These are phyloP conservation scores for Marasmius sp. DNA, from an alignment of 1,284 basidiomycete genomes.

Conservation along the genomic window DNA sequence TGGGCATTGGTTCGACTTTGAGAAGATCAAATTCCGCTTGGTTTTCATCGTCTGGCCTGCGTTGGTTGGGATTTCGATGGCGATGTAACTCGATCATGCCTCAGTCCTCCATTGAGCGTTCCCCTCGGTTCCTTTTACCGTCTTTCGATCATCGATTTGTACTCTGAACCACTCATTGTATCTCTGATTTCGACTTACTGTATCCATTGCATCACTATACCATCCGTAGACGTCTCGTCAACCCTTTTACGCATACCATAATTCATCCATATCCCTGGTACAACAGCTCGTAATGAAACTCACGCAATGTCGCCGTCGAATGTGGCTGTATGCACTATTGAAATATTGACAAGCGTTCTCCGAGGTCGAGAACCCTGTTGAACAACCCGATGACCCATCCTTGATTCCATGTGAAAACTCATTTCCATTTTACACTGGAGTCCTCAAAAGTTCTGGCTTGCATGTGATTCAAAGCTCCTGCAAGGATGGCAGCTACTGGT, in stretches of 20 bases:
- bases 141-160: neutral
- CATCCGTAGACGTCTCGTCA: neutral
- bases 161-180: neutral
- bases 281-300: neutral
- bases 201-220: neutral
- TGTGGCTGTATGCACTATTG: too few relatives aligned
- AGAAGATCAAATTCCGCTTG: slow-evolving; percentile 48
- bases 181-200: neutral
- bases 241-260: neutral
- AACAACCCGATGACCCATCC: too few relatives aligned
- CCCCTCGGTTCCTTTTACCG: neutral
- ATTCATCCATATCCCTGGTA: neutral
- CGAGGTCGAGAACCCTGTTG: too few relatives aligned
- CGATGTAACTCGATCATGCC: slow-evolving; percentile 13
- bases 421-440: too few relatives aligned
- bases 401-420: too few relatives aligned
- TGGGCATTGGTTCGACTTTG: slow-evolving; percentile 33
- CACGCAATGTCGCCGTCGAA: neutral
- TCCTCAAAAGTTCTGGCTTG: too few relatives aligned
- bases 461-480: too few relatives aligned
- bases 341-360: too few relatives aligned
- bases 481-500: too few relatives aligned
- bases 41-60: slow-evolving; percentile 60
- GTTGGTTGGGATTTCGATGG: slow-evolving; percentile 52
- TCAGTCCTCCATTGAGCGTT: neutral